Conservation (phyloP, 208 protist genomes). For the Crithidia thermophila region DNA sequence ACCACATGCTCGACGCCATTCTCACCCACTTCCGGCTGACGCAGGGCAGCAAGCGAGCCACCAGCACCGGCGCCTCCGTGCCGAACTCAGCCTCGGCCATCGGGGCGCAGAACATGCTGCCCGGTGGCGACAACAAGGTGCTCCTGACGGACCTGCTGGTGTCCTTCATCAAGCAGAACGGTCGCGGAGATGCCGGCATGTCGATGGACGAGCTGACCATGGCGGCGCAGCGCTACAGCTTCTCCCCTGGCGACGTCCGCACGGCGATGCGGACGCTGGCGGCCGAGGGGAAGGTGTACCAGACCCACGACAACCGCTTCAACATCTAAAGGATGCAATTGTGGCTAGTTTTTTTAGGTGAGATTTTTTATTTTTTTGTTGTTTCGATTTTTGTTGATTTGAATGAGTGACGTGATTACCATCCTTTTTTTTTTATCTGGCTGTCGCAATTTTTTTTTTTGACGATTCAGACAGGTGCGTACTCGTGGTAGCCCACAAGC, state of each 20-base stretch:
- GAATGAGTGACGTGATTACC: too few species aligned
- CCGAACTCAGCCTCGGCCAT: constrained; percentile 64
- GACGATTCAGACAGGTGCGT: not conserved
- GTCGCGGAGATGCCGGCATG: constrained; percentile 58
- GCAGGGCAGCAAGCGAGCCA: constrained; percentile 53
- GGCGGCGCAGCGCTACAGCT: constrained; percentile 69
- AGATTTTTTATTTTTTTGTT: not conserved
- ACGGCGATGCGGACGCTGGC: constrained; percentile 70
- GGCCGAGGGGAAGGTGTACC: constrained; percentile 81
- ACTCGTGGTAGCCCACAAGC: too few species aligned
- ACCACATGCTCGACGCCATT: constrained; percentile 87
- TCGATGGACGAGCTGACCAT: constrained; percentile 83
- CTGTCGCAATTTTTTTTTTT: constrained; percentile 8
- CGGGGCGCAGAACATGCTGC: constrained; percentile 71
- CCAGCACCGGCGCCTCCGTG: constrained; percentile 29
- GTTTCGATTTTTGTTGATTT: too few species aligned
- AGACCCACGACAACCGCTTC: constrained; percentile 87
- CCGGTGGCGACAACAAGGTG: constrained; percentile 69
- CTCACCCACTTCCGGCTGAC: constrained; percentile 89
- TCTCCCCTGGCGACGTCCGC: constrained; percentile 65
- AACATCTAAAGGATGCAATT: constrained; percentile 47
- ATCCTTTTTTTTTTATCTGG: too few species aligned
- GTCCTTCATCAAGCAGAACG: constrained; percentile 69
- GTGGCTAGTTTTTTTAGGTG: not conserved
- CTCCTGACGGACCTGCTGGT: constrained; percentile 79